These are phyloP conservation scores for Pleurotus djamor DNA, from an alignment of 768 basidiomycete genomes.

Conservation along the genomic window DNA sequence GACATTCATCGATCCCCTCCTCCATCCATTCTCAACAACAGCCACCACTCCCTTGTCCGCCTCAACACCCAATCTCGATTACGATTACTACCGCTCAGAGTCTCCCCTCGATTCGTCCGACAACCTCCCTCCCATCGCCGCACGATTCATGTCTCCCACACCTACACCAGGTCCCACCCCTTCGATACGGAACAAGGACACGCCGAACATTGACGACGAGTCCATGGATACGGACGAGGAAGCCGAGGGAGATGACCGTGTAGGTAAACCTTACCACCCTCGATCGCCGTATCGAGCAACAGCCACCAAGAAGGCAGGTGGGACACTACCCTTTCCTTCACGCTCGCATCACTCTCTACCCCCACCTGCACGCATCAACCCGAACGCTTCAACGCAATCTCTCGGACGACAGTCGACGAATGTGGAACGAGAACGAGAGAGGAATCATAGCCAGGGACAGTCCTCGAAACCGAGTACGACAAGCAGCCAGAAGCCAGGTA, in stretches of 20 bases:
- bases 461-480: slow-evolving; percentile 27
- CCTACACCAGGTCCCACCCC: slow-evolving; percentile 25
- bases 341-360: slow-evolving; percentile 80
- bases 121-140: slow-evolving; percentile 82
- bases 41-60: slow-evolving; percentile 38
- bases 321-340: slow-evolving; percentile 72
- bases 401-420: slow-evolving; percentile 67
- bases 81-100: slow-evolving; percentile 69
- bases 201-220: slow-evolving; percentile 70
- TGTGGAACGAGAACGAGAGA: slow-evolving; percentile 44
- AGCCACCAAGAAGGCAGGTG: slow-evolving; percentile 36
- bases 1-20: slow-evolving; percentile 85
- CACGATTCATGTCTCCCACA: slow-evolving; percentile 86
- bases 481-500: slow-evolving; percentile 32
- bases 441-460: slow-evolving; percentile 50
- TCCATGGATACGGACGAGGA: slow-evolving; percentile 70
- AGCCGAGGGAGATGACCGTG: slow-evolving; percentile 56
- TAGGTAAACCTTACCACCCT: slow-evolving; percentile 58
- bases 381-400: slow-evolving; percentile 68
- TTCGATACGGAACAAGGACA: slow-evolving; percentile 45
- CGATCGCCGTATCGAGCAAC: slow-evolving; percentile 72
- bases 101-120: slow-evolving; percentile 74
- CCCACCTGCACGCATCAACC: slow-evolving; percentile 55
- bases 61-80: slow-evolving; percentile 59
- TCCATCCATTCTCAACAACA: slow-evolving; percentile 74